These are phyloP conservation scores for Exophiala lecanii-corni DNA, from an alignment of 2,329 filamentous ascomycete genomes.

Conservation along the genomic window DNA sequence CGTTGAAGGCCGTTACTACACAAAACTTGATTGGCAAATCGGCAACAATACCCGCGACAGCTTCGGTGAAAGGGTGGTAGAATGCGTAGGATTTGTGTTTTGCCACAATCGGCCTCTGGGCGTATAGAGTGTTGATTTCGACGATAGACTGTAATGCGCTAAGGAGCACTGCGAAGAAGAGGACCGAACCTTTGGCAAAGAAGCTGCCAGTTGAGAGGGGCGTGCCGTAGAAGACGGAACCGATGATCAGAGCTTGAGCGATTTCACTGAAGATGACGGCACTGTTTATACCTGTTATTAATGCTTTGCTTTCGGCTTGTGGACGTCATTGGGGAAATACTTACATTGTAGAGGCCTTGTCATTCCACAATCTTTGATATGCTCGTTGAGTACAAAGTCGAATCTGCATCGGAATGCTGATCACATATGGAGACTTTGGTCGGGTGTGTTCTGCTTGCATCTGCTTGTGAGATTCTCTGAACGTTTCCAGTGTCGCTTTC, in stretches of 20 bases:
- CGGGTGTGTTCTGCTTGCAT: conserved; percentile 46
- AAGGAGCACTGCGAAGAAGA: conserved; percentile 61
- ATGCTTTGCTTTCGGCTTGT: too few species aligned
- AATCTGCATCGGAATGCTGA: conserved; percentile 53
- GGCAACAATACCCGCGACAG: conserved; percentile 42
- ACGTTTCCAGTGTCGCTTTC: conserved; percentile 49
- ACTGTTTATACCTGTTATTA: too few species aligned
- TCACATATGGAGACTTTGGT: conserved; percentile 55
- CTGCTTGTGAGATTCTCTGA: conserved; percentile 47
- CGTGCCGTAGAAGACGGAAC: conserved; percentile 64
- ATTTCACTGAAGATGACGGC: conserved; percentile 59
- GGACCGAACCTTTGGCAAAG: conserved; percentile 59
- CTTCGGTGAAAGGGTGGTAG: conserved; percentile 51
- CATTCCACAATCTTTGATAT: conserved; percentile 62
- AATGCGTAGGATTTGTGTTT: conserved; percentile 58
- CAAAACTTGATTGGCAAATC: conserved; percentile 55
- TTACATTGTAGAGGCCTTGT: conserved; percentile 50
- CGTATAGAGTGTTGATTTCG: conserved; percentile 62
- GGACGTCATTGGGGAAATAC: too few species aligned
- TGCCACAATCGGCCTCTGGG: conserved; percentile 54
- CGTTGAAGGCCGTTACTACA: conserved; percentile 54
- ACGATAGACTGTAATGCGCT: conserved; percentile 61
- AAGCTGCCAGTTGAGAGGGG: conserved; percentile 54
- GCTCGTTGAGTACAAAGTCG: conserved; percentile 54
- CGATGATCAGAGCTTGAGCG: conserved; percentile 55